These are phyloP conservation scores for Candida ulmi DNA, from an alignment of 805 yeast genomes.

Conservation along the genomic window DNA sequence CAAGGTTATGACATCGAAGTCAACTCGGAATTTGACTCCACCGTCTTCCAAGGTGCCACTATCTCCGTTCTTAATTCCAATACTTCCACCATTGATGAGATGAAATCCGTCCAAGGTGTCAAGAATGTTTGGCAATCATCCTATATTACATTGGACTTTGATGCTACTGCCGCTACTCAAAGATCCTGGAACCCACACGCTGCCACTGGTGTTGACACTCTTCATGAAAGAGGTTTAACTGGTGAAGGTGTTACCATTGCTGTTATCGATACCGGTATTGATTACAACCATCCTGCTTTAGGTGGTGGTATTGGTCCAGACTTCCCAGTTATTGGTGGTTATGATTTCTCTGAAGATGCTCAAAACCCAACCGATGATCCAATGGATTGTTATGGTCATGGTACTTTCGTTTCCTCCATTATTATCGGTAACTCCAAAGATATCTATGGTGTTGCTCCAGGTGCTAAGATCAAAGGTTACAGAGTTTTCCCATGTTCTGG, in stretches of 20 bases:
- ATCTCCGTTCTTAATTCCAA: slow-evolving; percentile 4
- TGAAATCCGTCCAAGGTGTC: slow-evolving; percentile 5
- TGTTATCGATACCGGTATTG: slow-evolving; percentile 6
- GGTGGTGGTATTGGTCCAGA: slow-evolving; percentile 6
- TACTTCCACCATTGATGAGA: slow-evolving; percentile 5
- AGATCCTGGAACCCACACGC: slow-evolving; percentile 4
- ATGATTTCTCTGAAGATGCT: slow-evolving; percentile 6
- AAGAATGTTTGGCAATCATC: slow-evolving; percentile 13
- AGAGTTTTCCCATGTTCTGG: slow-evolving; percentile 10
- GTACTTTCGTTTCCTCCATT: slow-evolving; percentile 15
- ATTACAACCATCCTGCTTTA: slow-evolving; percentile 5
- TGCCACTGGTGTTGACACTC: slow-evolving; percentile 3
- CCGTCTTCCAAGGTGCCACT: slow-evolving; percentile 12
- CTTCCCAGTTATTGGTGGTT: slow-evolving; percentile 11
- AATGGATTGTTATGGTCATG: slow-evolving; percentile 15
- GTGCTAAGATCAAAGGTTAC: slow-evolving; percentile 9
- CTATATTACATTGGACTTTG: slow-evolving; percentile 6
- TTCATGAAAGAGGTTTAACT: neutral
- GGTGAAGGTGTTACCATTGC: neutral
- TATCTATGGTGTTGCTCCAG: slow-evolving; percentile 12
- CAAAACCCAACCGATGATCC: slow-evolving; percentile 9
- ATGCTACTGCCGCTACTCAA: slow-evolving; percentile 1
- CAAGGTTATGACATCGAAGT: slow-evolving; percentile 7
- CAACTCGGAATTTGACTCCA: slow-evolving; percentile 7
- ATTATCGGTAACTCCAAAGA: slow-evolving; percentile 7